A percentile compares a stretch with the other conserved stretches of the same genome.
These are phyloP conservation scores for Geotrichum histeridarum DNA, from an alignment of 1,139 yeast species.

Conservation along the genomic window DNA sequence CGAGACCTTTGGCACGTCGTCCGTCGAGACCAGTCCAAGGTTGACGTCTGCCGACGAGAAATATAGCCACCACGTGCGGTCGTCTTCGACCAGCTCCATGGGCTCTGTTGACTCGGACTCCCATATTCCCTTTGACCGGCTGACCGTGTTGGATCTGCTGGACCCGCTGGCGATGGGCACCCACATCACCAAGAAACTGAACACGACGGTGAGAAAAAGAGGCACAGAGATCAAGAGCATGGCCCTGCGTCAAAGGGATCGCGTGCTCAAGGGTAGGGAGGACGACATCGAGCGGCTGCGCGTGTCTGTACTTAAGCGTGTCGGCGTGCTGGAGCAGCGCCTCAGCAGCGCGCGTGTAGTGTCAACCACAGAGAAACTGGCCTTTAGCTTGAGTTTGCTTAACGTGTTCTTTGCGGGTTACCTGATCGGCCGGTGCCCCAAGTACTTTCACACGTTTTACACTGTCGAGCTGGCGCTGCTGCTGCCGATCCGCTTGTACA, in stretches of 20 bases:
- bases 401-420: conserved; percentile 68
- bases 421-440: conserved; percentile 72
- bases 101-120: conserved; percentile 25
- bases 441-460: conserved; percentile 70
- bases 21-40: not conserved
- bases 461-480: conserved; percentile 56
- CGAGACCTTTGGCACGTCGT: not conserved
- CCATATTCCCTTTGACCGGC: conserved; percentile 27
- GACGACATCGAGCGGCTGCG: conserved; percentile 37
- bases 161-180: conserved; percentile 36
- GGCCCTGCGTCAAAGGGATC: conserved; percentile 31
- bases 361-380: conserved; percentile 71
- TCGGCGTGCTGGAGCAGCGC: conserved; percentile 55
- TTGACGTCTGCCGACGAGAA: not conserved
- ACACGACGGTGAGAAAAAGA: conserved; percentile 28
- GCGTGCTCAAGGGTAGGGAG: conserved; percentile 28
- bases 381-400: conserved; percentile 70
- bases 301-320: conserved; percentile 33
- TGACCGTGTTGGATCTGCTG: conserved; percentile 34
- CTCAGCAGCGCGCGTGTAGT: conserved; percentile 38
- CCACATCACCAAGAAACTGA: conserved; percentile 30
- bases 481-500: conserved; percentile 80
- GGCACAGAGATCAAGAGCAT: conserved; percentile 32
- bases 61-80: not conserved
- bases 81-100: conserved; percentile 24